Evolutionary conservation across 257 asterid genomes (phyloP), one percentile per base, ranked within the genome.

Genomic region (Solanum lignicaule): DNA sequence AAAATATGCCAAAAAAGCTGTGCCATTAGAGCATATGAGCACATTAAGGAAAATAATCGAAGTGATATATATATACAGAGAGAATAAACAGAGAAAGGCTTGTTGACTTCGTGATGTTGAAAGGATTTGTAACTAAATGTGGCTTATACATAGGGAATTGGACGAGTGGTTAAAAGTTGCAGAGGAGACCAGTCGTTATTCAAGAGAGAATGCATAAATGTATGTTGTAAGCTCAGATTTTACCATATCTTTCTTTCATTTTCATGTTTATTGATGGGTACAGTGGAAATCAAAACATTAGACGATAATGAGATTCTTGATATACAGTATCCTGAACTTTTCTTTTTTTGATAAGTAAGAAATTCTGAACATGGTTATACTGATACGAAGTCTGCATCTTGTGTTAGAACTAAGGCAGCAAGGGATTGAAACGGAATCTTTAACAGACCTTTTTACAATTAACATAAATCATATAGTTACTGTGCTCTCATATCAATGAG

Each of bases 81-180:
- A 76, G 32, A 76, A 76, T 76, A 38, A 76, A 38, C 83, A 76
- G 83, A 35, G 23, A 76, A 76, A 76, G 83, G 6, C 83, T 11
- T 76, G 83, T 78, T 78, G 33, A 76, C 23, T 39, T 23, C 18
- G 15, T 41, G 62, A 41, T 78, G 62, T 15, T 78, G 35, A 41
- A 41, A 78, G 36, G 35, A 38, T 43, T 66, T 21, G n/a, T 88
- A 88, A 39, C 23, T 38, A 38, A 27, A 27, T 27, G 98, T 95
- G 84, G 69, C 93, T 33, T 94, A 93, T 76, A 89, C 89, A 87
- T 95, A 95, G 90, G 95, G 91, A 87, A 94, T 96, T 36, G 98
- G 89, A 75, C 90, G 98, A 97, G 92, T 97, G 99, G 99, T 87
- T 88, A 73, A 95, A 93, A 90, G 98, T 94, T 87, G 98, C 95